Evolutionary conservation across 371 early-diverging fungal species (phyloP), one percentile per base, ranked within the genome.

Genomic region (Mucor circinelloides): DNA sequence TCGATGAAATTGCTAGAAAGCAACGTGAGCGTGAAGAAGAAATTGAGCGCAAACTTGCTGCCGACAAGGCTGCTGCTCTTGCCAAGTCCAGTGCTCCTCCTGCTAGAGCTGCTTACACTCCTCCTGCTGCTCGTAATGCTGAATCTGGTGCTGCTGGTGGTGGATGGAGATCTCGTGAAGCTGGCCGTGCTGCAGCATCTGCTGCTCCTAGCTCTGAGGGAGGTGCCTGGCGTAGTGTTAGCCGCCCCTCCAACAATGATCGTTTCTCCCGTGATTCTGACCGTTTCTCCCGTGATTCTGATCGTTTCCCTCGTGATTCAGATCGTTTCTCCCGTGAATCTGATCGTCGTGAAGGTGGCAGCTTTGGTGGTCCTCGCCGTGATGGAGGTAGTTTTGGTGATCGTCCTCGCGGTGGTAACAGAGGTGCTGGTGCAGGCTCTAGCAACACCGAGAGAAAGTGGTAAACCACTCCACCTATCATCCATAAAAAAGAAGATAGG

Each of bases 21-120:
- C 77, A 81, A 55, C 69, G 67, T 17, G 80, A 83, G 38, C 69
- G 68, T 36, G 81, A 79, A 55, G 75, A 69, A 9, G 83, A 77
- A 48, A 73, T 80, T 48, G 83, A 83, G 62, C 74, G 72, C 12
- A 78, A 73, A n/a, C 30, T 75, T 13, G 63, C 42, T 19, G 72
- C 46, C 5, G 34, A n/a, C 2, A 60, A 65, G 21, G 55, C 66
- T 34, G 58, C 66, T 21, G 23, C 42, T 5, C 52, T 52, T 27
- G 52, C 52, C 10, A 52, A 52, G 52, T 1, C 13, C 32, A 42
- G 9, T 10, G 57, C 64, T 28, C 44, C 58, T 38, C 31, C 63
- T 52, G 66, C 42, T 50, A 52, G 21, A 17, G 9, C 40, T 44
- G 59, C 56, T n/a, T 63, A 64, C 30, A 56, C 60, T 30, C 67